A percentile compares a stretch with the other conserved stretches of the same genome.
These are phyloP conservation scores for Ascochyta koolunga DNA, from an alignment of 2,329 filamentous ascomycete genomes.

Conservation along the genomic window DNA sequence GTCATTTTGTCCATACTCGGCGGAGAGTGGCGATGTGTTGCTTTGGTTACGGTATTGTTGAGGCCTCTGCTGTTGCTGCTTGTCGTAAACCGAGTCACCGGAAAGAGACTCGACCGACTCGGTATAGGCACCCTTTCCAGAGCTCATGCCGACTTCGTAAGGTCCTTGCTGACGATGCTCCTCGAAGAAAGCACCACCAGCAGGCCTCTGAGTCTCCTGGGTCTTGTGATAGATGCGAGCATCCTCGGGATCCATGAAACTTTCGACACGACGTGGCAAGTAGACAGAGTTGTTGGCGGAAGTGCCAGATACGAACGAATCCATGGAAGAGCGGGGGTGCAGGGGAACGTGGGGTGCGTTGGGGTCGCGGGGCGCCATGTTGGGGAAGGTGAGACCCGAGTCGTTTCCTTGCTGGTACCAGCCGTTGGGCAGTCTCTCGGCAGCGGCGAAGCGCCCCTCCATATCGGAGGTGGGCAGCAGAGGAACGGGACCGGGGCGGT, in stretches of 20 bases:
- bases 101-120: slow-evolving; percentile 47
- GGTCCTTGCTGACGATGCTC: slow-evolving; percentile 33
- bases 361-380: slow-evolving; percentile 53
- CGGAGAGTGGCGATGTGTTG: slow-evolving; percentile 40
- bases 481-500: slow-evolving; percentile 60
- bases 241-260: slow-evolving; percentile 79
- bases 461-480: slow-evolving; percentile 76
- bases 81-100: slow-evolving; percentile 44
- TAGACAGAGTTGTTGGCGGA: slow-evolving; percentile 67
- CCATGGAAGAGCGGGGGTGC: slow-evolving; percentile 67
- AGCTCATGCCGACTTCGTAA: slow-evolving; percentile 31
- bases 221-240: slow-evolving; percentile 74
- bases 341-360: slow-evolving; percentile 55
- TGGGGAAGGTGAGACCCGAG: slow-evolving; percentile 64
- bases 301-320: slow-evolving; percentile 66
- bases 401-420: slow-evolving; percentile 74
- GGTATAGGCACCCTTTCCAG: slow-evolving; percentile 38
- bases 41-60: slow-evolving; percentile 27
- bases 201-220: slow-evolving; percentile 57
- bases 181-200: slow-evolving; percentile 53
- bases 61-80: slow-evolving; percentile 33
- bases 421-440: slow-evolving; percentile 70
- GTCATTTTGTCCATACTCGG: slow-evolving; percentile 29
- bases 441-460: slow-evolving; percentile 78
- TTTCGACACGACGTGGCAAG: slow-evolving; percentile 72